A percentile compares a stretch with the other conserved stretches of the same genome.
These are phyloP conservation scores for Aspergillus asperescens DNA, from an alignment of 495 filamentous ascomycete species.

Conservation along the genomic window DNA sequence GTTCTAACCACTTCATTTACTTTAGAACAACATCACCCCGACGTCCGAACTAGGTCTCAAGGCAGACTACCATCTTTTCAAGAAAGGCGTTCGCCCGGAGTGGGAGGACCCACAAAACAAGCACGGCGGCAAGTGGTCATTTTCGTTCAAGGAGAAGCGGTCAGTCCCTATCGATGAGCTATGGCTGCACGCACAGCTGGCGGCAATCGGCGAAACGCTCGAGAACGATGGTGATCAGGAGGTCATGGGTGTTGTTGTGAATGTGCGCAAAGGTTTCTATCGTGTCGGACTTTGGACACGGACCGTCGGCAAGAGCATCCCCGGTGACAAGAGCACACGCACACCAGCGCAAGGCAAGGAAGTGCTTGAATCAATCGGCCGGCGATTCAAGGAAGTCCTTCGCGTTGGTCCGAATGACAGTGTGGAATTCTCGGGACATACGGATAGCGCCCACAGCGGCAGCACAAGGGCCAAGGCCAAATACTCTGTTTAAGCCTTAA, in stretches of 20 bases:
- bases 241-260: slow-evolving; percentile 99
- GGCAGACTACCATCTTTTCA: slow-evolving; percentile 99
- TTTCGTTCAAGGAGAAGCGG: slow-evolving; percentile 93
- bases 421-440: slow-evolving; percentile 95
- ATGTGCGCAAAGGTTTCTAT: slow-evolving; percentile 96
- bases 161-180: slow-evolving; percentile 85
- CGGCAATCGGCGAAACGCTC: slow-evolving; percentile 95
- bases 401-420: slow-evolving; percentile 65
- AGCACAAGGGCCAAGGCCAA: slow-evolving; percentile 96
- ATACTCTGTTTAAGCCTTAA: slow-evolving; percentile 60
- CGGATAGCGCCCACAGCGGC: slow-evolving; percentile 83
- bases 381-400: slow-evolving; percentile 84
- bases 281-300: slow-evolving; percentile 91
- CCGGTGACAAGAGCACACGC: slow-evolving; percentile 66
- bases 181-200: slow-evolving; percentile 95
- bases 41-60: slow-evolving; percentile 93
- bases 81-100: slow-evolving; percentile 90
- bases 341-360: slow-evolving; percentile 76
- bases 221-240: slow-evolving; percentile 87
- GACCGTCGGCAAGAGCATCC: slow-evolving; percentile 76
- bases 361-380: slow-evolving; percentile 73
- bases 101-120: slow-evolving; percentile 99
- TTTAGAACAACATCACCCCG: slow-evolving; percentile 94
- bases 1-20: slow-evolving; percentile 4
- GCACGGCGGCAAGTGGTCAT: slow-evolving; percentile 98